Evolutionary conservation across 169 alveolate genomes (phyloP), one percentile per base, ranked within the genome.

Genomic region (Plasmodium vivax): DNA sequence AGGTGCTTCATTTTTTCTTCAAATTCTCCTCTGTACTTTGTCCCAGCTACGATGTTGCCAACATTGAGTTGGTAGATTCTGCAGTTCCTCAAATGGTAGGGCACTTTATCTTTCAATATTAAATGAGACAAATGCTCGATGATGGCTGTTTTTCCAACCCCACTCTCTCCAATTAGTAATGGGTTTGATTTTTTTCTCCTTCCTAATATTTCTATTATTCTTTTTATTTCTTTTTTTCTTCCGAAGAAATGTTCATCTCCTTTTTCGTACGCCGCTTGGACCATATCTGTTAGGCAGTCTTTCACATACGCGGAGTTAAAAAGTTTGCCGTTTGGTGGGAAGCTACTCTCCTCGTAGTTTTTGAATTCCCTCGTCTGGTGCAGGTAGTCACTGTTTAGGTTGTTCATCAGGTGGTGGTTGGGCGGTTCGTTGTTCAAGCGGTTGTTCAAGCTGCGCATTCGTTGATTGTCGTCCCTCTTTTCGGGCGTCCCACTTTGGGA

Each of bases 1-100:
- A 98, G 96, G 6, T 96, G 96, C 56, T 97, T 97, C 58, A 98
- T 94, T 23, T 98, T 95, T 93, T 97, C 99, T 88, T 98, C 99
- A 88, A 98, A 98, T 77, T 97, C 98, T 5, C 99, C 99, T 58
- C 99, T 85, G 95, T 97, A 98, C 83, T 97, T 96, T 51, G 99
- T 95, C 5, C 99, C 99, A 16, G 99, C 97, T 14, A 97, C 96
- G 30, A 96, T 62, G 56, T 95, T 92, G 5, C 97, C 97, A 54
- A 96, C 68, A 47, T 95, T 96, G n/a, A 96, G 93, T 51, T 92
- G 95, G 56, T 54, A 92, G 19, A 97, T 93, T 38, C 94, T 84
- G n/a, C 95, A 83, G 73, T 88, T 95, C 58, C 92, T 75, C 90
- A 97, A 97, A 72, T 96, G 93, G 45, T 83, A 38, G 16, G 94